phyloP scores from a whole-genome alignment of 2,329 filamentous ascomycete genomes.

The Fusarium sp. region DNA sequence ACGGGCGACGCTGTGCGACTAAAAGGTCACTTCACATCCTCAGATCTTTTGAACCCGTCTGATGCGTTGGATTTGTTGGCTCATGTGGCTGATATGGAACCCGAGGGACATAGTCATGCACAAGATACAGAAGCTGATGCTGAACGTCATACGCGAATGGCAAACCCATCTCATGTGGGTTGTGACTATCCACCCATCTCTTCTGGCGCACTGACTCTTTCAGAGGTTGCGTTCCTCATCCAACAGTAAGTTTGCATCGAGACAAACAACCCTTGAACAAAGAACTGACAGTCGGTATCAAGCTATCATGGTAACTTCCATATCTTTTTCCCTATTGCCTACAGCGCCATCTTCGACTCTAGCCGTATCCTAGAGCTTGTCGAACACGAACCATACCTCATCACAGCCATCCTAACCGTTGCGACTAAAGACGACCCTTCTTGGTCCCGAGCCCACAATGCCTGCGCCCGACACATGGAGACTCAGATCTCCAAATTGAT shows the following conservation, averaged over 20 bases:
- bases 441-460: conserved; percentile 72
- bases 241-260: conserved; percentile 43
- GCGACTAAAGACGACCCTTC: conserved; percentile 78
- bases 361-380: conserved; percentile 67
- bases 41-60: conserved; percentile 58
- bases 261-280: accelerated
- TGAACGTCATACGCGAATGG: background rate
- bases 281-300: conserved; percentile 14
- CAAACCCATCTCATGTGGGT: conserved; percentile 1
- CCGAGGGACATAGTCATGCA: conserved; percentile 32
- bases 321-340: conserved; percentile 77
- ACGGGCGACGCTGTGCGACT: conserved; percentile 35
- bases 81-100: conserved; percentile 57
- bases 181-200: conserved; percentile 52
- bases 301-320: conserved; percentile 77
- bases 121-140: background rate
- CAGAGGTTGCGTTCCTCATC: conserved; percentile 47
- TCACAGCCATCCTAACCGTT: conserved; percentile 78
- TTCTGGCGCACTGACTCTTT: conserved; percentile 48
- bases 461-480: conserved; percentile 78
- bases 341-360: conserved; percentile 68
- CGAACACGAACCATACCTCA: conserved; percentile 72
- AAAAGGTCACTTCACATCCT: conserved; percentile 57
- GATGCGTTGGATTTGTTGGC: conserved; percentile 58
- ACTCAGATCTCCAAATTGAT: conserved; percentile 75